Base-by-base conservation (phyloP, 192 early-diverging fungal species). In the Jimgerdemannia lactiflua region DNA sequence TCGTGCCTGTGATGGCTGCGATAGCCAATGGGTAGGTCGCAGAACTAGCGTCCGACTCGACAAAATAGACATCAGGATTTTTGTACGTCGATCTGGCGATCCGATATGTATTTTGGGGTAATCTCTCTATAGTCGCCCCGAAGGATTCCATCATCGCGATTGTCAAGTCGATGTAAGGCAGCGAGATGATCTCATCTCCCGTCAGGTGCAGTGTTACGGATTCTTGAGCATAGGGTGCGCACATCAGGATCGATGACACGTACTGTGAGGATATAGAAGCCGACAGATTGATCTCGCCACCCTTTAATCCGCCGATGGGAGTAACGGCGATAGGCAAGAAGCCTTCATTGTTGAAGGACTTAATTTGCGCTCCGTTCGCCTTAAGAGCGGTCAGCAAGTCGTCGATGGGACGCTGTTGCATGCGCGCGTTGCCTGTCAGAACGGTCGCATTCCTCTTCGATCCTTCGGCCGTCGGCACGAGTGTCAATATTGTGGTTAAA, bases 101-200 rank as follows among this genome's bases (percentile, higher is more conserved):
- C 29, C 89, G 75, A 81, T 99, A 99, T 44, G 88, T 90, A 82
- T 95, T 97, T 70, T 89, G 85, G 43, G 89, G 81, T 3, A 92
- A 74, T 20, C 92, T 88, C 75, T 92, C 84, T 67, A 97, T 95
- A 4, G 83, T 70, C 71, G 94, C 88, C 63, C 98, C 98, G 79
- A 99, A 99, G 20, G 92, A 91, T 71, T 87, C 88, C 97, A 99
- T 99, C 97, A 99, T 99, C 43, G 94, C 90, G 65, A 97, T 92
- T 4, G 98, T 99, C 98, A 99, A 98, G 82, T 99, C 97, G 76
- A 99, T 99, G 85, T 99, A 99, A 9, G 94, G 95, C 79, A 97
- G 95, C 49, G 95, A 97, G 68, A 99, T 95, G 42, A 99, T 97
- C 73, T 96, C 90, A 54, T 95, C 97, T 69, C 96, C 97, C 19